Evolutionary conservation across 2,329 filamentous ascomycete species (phyloP).

Genomic region (Talaromyces rugulosus): DNA sequence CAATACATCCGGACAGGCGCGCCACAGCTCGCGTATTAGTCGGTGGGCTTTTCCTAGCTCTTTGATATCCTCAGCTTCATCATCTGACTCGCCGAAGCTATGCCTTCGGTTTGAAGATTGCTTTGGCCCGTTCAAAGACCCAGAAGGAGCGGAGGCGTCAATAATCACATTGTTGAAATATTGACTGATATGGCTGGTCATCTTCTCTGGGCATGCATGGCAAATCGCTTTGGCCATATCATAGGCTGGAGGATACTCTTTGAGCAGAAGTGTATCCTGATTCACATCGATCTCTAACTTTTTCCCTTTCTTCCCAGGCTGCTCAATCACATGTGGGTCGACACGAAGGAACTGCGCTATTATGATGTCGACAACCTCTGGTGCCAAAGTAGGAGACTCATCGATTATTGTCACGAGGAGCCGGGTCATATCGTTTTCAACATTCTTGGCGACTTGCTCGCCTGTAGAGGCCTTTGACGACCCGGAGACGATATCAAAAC

Average conservation of each 20-base stretch:
- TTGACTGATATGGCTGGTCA: conserved; percentile 89
- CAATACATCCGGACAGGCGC: conserved; percentile 80
- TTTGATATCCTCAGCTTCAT: conserved; percentile 76
- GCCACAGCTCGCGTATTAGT: conserved; percentile 87
- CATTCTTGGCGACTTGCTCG: conserved; percentile 84
- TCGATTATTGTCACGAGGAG: conserved; percentile 83
- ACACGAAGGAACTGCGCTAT: conserved; percentile 93
- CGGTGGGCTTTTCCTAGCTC: conserved; percentile 87
- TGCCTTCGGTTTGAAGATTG: conserved; percentile 35
- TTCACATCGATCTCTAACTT: conserved; percentile 61
- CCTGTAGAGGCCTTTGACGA: conserved; percentile 69
- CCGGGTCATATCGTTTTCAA: conserved; percentile 86
- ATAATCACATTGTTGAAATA: conserved; percentile 98
- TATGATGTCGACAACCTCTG: conserved; percentile 83
- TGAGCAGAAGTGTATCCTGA: conserved; percentile 78
- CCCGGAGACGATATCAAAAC: conserved; percentile 87
- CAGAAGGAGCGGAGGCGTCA: conserved; percentile 65
- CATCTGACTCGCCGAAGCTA: conserved; percentile 59
- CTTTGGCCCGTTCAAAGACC: conserved; percentile 48
- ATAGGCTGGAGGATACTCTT: conserved; percentile 87
- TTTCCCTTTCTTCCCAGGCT: conserved; percentile 55
- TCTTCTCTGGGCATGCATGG: conserved; percentile 83
- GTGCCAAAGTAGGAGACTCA: conserved; percentile 71
- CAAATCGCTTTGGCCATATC: conserved; percentile 95
- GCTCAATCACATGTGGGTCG: conserved; percentile 57